These are phyloP conservation scores for Coemansia sp. DNA, from an alignment of 192 early-diverging fungal species.

Conservation along the genomic window DNA sequence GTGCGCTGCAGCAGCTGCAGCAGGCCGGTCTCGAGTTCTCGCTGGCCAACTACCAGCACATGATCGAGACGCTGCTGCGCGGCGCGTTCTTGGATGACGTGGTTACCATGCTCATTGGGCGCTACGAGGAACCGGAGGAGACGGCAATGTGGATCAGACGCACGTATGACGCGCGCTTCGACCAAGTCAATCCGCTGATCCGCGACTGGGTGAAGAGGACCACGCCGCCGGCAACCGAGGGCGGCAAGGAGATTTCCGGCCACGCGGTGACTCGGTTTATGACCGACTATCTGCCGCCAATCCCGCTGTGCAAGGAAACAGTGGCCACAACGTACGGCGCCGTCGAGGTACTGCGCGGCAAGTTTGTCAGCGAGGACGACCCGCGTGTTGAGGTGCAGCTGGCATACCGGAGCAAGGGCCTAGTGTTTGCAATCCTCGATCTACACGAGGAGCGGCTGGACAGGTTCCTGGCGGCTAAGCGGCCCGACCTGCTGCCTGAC, in stretches of 20 bases:
- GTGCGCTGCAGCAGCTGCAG: slow-evolving; percentile 25
- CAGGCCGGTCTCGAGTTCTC: slow-evolving; percentile 36
- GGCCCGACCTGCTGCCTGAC: slow-evolving; percentile 33
- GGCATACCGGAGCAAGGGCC: slow-evolving; percentile 17
- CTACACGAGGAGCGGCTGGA: slow-evolving; percentile 35
- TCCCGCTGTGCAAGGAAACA: slow-evolving; percentile 35
- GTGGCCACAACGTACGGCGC: slow-evolving; percentile 31
- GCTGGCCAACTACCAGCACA: slow-evolving; percentile 36
- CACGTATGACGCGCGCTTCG: slow-evolving; percentile 1
- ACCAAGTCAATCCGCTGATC: background rate
- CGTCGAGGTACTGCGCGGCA: slow-evolving; percentile 15
- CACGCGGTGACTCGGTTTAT: slow-evolving; percentile 16
- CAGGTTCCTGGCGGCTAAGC: slow-evolving; percentile 9
- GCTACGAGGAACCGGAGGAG: slow-evolving; percentile 13
- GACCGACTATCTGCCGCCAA: slow-evolving; percentile 18
- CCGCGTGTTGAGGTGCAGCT: slow-evolving; percentile 4
- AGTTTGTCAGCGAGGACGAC: slow-evolving; percentile 3
- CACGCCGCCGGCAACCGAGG: background rate
- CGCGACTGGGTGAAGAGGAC: slow-evolving; percentile 1
- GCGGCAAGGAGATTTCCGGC: background rate
- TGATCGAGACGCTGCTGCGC: slow-evolving; percentile 36
- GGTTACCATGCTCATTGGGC: slow-evolving; percentile 30
- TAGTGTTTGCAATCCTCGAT: slow-evolving; percentile 17
- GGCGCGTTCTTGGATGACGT: slow-evolving; percentile 26
- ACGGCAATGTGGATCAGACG: background rate